phyloP scores from a whole-genome alignment of 2,329 filamentous ascomycete genomes.

The Alternaria incomplexa region DNA sequence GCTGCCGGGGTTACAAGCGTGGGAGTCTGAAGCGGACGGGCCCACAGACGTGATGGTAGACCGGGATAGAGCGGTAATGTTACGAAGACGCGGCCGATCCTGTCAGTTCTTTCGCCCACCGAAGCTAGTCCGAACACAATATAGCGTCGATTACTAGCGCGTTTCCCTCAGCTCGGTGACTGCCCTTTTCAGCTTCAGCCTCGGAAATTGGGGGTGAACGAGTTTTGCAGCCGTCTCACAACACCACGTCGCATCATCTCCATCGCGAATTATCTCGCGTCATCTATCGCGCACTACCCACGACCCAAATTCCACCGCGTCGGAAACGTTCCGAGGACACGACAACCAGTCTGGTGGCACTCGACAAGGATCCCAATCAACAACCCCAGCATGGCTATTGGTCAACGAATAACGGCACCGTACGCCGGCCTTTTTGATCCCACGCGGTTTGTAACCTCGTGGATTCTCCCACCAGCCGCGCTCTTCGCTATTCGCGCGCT shows the following conservation, averaged over 20 bases:
- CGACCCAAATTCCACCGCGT: background rate
- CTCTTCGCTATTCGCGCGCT: constrained; percentile 65
- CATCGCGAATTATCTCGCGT: constrained; percentile 2
- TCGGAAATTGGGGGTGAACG: constrained; percentile 15
- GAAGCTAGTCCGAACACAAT: background rate
- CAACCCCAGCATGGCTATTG: constrained; percentile 32
- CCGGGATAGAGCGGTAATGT: constrained; percentile 4
- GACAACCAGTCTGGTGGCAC: background rate
- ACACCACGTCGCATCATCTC: constrained; percentile 14
- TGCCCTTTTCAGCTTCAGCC: constrained; percentile 13
- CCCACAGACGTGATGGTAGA: constrained; percentile 17
- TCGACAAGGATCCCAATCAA: constrained; percentile 4
- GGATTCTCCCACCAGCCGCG: constrained; percentile 71
- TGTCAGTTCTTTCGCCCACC: background rate
- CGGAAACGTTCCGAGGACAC: constrained; percentile 2
- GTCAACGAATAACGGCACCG: constrained; percentile 24
- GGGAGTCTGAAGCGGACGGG: constrained; percentile 27
- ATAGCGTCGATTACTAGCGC: background rate
- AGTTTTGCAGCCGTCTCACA: constrained; percentile 6
- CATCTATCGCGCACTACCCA: background rate
- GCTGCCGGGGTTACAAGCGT: constrained; percentile 20
- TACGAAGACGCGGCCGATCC: constrained; percentile 1
- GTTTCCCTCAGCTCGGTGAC: background rate
- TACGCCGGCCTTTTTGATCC: constrained; percentile 50
- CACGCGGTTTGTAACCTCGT: constrained; percentile 77